Conservation (phyloP, 2,329 filamentous ascomycete genomes). For the Trichothecium sympodiale region DNA sequence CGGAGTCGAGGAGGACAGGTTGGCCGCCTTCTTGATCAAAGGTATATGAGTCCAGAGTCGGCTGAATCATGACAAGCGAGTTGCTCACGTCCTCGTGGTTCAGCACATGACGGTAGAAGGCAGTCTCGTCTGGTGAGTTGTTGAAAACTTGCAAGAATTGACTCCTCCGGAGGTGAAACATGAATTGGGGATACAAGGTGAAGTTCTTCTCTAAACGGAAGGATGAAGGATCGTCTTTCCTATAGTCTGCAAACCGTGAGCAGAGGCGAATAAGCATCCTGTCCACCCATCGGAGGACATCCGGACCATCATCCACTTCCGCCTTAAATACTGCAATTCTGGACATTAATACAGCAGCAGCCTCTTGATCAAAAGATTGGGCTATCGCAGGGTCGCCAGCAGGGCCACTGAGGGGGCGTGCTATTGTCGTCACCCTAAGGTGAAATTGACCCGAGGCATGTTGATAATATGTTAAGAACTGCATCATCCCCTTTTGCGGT, state of each 20-base stretch:
- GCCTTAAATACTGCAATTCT: slow-evolving; percentile 98
- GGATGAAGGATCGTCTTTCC: slow-evolving; percentile 94
- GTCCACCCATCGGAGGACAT: slow-evolving; percentile 95
- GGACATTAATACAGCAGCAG: slow-evolving; percentile 96
- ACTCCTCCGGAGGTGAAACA: slow-evolving; percentile 96
- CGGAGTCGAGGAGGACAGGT: slow-evolving; percentile 91
- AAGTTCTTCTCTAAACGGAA: slow-evolving; percentile 99
- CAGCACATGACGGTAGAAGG: slow-evolving; percentile 95
- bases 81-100: slow-evolving; percentile 97
- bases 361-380: slow-evolving; percentile 97
- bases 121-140: slow-evolving; percentile 96
- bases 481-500: slow-evolving; percentile 88
- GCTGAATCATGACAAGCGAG: slow-evolving; percentile 97
- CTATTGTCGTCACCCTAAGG: slow-evolving; percentile 87
- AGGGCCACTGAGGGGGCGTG: slow-evolving; percentile 81
- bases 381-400: slow-evolving; percentile 90
- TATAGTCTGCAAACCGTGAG: slow-evolving; percentile 92
- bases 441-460: slow-evolving; percentile 95
- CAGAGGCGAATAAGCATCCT: slow-evolving; percentile 96
- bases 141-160: slow-evolving; percentile 99
- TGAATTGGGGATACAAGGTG: slow-evolving; percentile 96
- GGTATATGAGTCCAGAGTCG: slow-evolving; percentile 92
- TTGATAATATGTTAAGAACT: slow-evolving; percentile 98
- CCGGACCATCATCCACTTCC: slow-evolving; percentile 96
- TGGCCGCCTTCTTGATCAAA: slow-evolving; percentile 90